A percentile compares a stretch with the other conserved stretches of the same genome.
phyloP scores from a whole-genome alignment of 148 eudicot species.

The Persicaria maculosa region DNA sequence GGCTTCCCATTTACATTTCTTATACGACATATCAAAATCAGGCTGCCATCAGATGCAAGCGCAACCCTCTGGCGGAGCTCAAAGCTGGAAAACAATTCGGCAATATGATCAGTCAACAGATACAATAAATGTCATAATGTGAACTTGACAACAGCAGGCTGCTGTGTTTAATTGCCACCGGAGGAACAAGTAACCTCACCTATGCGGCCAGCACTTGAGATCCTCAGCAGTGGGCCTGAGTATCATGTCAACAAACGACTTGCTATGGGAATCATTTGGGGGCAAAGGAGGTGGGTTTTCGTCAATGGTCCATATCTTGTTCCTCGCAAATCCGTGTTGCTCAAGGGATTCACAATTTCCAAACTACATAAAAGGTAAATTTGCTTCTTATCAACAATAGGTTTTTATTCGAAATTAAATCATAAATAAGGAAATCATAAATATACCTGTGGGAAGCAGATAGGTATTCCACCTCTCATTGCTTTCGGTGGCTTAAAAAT shows the following conservation, averaged over 20 bases:
- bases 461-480: conserved; percentile 82
- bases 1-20: conserved; percentile 72
- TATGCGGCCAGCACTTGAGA: conserved; percentile 80
- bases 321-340: conserved; percentile 89
- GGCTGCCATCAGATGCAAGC: conserved; percentile 50
- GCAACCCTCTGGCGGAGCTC: conserved; percentile 73
- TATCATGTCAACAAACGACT: conserved; percentile 74
- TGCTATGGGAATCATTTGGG: conserved; percentile 48
- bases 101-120: not conserved
- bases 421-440: conserved; percentile 3
- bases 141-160: not conserved
- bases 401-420: not conserved
- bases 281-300: conserved; percentile 63
- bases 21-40: conserved; percentile 60
- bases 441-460: conserved; percentile 95
- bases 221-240: conserved; percentile 74
- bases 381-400: conserved; percentile 1
- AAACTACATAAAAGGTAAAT: conserved; percentile 39
- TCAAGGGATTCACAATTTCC: conserved; percentile 77
- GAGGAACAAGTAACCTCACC: conserved; percentile 26
- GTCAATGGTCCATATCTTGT: conserved; percentile 66
- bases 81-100: conserved; percentile 33
- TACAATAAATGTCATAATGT: not conserved
- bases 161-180: too few relatives aligned
- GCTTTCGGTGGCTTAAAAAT: conserved; percentile 70